Evolutionary conservation across 2,329 filamentous ascomycete genomes (phyloP).

Genomic region (Eurotiales sp.): DNA sequence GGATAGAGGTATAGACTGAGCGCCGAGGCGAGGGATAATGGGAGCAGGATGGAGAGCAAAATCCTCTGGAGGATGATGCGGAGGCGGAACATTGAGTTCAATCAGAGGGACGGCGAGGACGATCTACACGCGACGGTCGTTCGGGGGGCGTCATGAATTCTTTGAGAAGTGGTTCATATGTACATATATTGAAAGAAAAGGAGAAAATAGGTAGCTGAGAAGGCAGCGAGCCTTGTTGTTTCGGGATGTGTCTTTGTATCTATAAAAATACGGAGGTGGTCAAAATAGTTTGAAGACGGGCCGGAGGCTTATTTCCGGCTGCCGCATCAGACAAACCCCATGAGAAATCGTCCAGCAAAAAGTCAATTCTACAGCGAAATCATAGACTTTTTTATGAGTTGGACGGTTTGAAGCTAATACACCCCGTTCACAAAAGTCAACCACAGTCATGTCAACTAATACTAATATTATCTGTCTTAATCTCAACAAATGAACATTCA

Average conservation of each 20-base stretch:
- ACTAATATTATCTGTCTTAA: not conserved
- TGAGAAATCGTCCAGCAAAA: no score
- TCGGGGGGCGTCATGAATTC: constrained; percentile 7
- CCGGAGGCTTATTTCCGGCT: not conserved
- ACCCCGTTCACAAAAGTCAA: no score
- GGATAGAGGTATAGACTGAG: constrained; percentile 87
- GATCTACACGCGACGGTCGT: not conserved
- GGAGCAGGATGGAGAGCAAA: constrained; percentile 50
- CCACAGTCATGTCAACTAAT: not conserved
- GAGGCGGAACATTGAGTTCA: constrained; percentile 49
- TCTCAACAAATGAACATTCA: not conserved
- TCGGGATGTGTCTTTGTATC: not conserved
- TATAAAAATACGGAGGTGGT: not conserved
- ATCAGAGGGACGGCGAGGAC: no score
- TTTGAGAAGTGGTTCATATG: not conserved
- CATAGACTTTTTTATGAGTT: no score
- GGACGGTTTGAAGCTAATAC: no score
- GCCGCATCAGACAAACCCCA: no score
- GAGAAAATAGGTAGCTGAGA: not conserved
- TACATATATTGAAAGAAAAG: not conserved
- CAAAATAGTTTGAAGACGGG: not conserved
- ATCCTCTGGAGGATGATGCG: constrained; percentile 44
- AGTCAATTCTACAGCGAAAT: not conserved
- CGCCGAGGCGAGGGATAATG: constrained; percentile 66
- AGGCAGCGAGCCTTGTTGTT: not conserved